phyloP scores from a whole-genome alignment of 768 basidiomycete genomes.

The Kwoniella shandongensis region DNA sequence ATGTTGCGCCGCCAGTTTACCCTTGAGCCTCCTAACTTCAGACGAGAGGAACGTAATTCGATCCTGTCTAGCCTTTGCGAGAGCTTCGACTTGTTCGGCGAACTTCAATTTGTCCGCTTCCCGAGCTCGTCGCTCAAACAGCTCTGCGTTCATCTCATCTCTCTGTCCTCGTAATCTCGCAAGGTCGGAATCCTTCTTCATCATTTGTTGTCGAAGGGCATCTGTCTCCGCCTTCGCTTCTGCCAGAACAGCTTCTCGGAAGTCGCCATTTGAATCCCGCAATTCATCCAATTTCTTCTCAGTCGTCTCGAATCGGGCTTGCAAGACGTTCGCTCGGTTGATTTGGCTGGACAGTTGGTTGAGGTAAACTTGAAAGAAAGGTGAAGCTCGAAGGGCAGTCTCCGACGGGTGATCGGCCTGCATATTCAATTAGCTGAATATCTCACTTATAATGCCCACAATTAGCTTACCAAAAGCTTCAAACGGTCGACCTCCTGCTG shows the following conservation, averaged over 20 bases:
- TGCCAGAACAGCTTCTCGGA: conserved; percentile 31
- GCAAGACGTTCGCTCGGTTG: conserved; percentile 56
- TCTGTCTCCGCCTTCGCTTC: conserved; percentile 55
- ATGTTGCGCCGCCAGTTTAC: conserved; percentile 70
- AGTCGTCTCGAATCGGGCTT: conserved; percentile 54
- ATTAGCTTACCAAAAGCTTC: conserved; percentile 23
- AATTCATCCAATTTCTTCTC: conserved; percentile 34
- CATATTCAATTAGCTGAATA: background rate
- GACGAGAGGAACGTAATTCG: conserved; percentile 70
- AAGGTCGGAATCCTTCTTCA: conserved; percentile 51
- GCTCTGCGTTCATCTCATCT: conserved; percentile 62
- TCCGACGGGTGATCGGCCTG: conserved; percentile 46
- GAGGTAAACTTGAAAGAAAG: conserved; percentile 61
- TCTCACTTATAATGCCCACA: background rate
- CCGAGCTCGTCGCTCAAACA: conserved; percentile 66
- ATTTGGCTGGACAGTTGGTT: conserved; percentile 58
- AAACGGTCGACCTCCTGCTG: conserved; percentile 40
- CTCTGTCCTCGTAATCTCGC: conserved; percentile 54
- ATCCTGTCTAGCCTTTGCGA: conserved; percentile 68
- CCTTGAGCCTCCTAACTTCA: conserved; percentile 71
- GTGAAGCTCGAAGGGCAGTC: conserved; percentile 33
- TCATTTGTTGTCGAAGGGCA: conserved; percentile 53
- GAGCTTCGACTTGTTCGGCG: conserved; percentile 64
- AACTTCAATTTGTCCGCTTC: conserved; percentile 64
- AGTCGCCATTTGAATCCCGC: conserved; percentile 32